Evolutionary conservation across 73 alveolate species (phyloP).

Genomic region (Effrenium voratum): DNA sequence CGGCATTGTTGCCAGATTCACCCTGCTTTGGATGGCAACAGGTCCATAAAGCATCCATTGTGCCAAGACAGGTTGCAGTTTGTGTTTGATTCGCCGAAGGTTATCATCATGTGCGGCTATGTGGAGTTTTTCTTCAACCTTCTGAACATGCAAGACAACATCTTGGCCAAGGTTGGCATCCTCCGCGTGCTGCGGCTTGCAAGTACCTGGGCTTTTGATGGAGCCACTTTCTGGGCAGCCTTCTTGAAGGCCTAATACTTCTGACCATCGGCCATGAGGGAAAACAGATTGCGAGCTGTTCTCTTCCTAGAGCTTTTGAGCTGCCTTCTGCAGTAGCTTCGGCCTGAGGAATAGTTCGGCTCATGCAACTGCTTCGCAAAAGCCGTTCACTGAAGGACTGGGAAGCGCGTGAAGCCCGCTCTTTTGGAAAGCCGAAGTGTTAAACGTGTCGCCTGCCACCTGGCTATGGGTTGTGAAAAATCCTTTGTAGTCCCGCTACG

Average conservation of each 20-base stretch:
- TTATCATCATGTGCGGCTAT: slow-evolving; percentile 51
- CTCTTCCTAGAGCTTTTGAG: too few species aligned
- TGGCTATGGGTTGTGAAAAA: too few species aligned
- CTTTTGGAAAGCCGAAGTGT: too few species aligned
- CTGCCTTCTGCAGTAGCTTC: background rate
- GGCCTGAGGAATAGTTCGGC: slow-evolving; percentile 31
- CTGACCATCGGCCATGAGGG: background rate
- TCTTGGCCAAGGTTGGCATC: background rate
- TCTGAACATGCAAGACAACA: background rate
- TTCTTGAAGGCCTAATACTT: background rate
- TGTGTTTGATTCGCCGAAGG: too few species aligned
- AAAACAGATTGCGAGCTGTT: background rate
- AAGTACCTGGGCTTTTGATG: background rate
- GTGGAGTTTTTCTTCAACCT: slow-evolving; percentile 42
- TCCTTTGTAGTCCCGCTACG: too few species aligned
- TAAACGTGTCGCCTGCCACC: too few species aligned
- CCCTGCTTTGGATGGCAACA: background rate
- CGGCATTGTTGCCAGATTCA: too few species aligned
- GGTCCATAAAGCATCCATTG: too few species aligned
- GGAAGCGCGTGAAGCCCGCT: too few species aligned
- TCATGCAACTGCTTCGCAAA: slow-evolving; percentile 32
- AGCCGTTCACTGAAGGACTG: slow-evolving; percentile 9
- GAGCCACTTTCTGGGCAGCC: background rate
- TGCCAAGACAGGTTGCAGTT: too few species aligned
- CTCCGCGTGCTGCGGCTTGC: slow-evolving; percentile 34